Base-by-base conservation (phyloP, 768 basidiomycete species). In the Podaxis rugospora region DNA sequence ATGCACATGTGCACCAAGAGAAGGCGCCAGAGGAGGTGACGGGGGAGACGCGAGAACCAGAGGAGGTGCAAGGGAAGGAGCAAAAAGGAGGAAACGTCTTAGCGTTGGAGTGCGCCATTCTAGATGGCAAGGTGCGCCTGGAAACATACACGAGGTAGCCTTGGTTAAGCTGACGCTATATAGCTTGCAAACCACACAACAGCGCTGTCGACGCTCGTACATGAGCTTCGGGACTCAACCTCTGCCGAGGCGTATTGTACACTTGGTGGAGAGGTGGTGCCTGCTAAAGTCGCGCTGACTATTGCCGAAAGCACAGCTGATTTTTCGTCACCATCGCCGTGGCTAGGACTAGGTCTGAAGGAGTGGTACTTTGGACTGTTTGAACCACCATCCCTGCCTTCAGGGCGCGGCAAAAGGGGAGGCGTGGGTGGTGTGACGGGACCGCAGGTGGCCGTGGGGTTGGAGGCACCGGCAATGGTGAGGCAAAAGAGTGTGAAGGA, bases 221-320 rank as follows among this genome's bases (percentile, higher is more conserved):
- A 85, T 62, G 81, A 83, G 39, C 74, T 97, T 9, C 81, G 81
- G 54, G 95, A 98, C 69, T 77, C 83, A 0, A 75, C 82, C 0
- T 90, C 92, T 2, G 92, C 94, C 0, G 93, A 96, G 69, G 82
- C 87, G 4, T 97, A 95, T 71, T 96, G 95, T 67, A 82, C 88
- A 1, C 83, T 89, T 35, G 87, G 86, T 16, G 93, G 95, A 4
- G 83, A 85, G 21, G 82, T 96, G 23, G 75, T 97, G 3, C 80
- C 89, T 0, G 74, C 79, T 1, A 86, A 83, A 63, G 73, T 80
- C 0, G 87, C 86, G 0, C 76, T 79, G 37, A 57, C 74, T 0
- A 76, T 87, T 40, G 85, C 80, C 23, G 81, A 78, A 23, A 49
- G 52, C 32, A 55, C 42, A 13, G 7, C 36, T 28, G 14, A 16